phyloP scores from a whole-genome alignment of 306 rosid species.

The Inga laurina region DNA sequence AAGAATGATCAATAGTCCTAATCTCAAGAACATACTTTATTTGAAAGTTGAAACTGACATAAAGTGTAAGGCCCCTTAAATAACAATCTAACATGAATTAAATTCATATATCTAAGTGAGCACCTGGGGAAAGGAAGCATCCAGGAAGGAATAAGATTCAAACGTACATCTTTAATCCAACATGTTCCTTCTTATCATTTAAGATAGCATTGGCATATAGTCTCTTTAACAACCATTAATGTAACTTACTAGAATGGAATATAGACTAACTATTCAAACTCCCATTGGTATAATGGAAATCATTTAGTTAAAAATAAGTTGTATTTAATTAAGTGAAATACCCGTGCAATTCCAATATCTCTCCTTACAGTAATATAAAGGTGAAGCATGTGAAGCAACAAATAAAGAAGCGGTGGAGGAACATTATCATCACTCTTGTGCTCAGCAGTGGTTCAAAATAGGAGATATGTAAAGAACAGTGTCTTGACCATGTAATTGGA shows the following conservation, averaged over 20 bases:
- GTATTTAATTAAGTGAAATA: slow-evolving; percentile 41
- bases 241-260: background rate
- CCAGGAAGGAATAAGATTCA: background rate
- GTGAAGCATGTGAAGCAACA: slow-evolving; percentile 1
- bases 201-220: background rate
- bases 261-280: slow-evolving; percentile 19
- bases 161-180: background rate
- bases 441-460: slow-evolving; percentile 61
- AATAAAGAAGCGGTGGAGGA: background rate
- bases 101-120: background rate
- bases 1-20: background rate
- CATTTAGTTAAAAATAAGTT: slow-evolving; percentile 25
- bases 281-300: slow-evolving; percentile 18
- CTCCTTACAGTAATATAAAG: background rate
- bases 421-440: slow-evolving; percentile 73
- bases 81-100: background rate
- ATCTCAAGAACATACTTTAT: background rate
- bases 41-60: slow-evolving; percentile 12
- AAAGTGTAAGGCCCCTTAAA: background rate
- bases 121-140: background rate
- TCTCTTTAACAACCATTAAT: slow-evolving; percentile 11
- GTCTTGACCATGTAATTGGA: slow-evolving; percentile 32
- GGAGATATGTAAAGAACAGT: slow-evolving; percentile 74
- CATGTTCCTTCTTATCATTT: background rate
- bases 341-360: slow-evolving; percentile 74